phyloP scores from a whole-genome alignment of 2,329 filamentous ascomycete genomes.

The Ophiostoma sp. region DNA sequence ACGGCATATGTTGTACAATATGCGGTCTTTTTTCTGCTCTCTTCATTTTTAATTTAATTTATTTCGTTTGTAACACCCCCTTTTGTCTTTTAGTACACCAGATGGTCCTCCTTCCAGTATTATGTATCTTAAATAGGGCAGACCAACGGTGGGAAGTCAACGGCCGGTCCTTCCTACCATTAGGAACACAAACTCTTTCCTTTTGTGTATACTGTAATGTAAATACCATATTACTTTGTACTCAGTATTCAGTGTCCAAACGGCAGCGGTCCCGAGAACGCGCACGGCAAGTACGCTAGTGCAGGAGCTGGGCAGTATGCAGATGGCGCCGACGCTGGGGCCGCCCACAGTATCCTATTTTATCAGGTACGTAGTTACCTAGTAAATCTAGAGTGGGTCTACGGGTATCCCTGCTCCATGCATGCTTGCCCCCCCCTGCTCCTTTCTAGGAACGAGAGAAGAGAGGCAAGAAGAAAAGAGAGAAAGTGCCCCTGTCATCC shows the following conservation, averaged over 20 bases:
- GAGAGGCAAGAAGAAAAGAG: not conserved
- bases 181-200: not conserved
- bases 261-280: constrained; percentile 19
- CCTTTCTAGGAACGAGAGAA: not conserved
- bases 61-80: not conserved
- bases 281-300: constrained; percentile 20
- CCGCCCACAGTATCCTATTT: not conserved
- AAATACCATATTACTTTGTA: too few species aligned
- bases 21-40: not conserved
- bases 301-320: constrained; percentile 17
- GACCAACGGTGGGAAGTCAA: not conserved
- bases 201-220: not conserved
- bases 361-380: not conserved
- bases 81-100: not conserved
- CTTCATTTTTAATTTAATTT: not conserved
- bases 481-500: constrained; percentile 14
- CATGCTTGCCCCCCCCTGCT: not conserved
- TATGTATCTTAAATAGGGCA: not conserved
- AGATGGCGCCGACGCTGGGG: constrained; percentile 16
- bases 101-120: not conserved
- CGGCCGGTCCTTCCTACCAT: not conserved
- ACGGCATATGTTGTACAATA: not conserved
- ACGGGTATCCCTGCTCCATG: constrained; percentile 1
- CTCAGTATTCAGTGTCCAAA: not conserved
- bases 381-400: not conserved